Evolutionary conservation across 306 rosid species (phyloP), one percentile per base, ranked within the genome.

Genomic region (Hippophae gyantsensis): DNA sequence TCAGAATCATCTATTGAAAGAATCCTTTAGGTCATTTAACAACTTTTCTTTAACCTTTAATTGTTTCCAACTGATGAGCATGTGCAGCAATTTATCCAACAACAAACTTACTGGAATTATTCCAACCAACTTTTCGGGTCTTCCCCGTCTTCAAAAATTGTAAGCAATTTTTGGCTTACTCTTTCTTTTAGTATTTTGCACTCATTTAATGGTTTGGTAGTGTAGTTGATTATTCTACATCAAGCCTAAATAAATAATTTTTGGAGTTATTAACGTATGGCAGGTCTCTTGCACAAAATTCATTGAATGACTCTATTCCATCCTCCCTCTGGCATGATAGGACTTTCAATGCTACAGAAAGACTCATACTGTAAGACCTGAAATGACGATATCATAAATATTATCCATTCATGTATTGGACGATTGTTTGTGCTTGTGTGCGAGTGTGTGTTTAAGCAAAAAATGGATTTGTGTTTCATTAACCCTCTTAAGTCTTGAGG

Each of bases 131-230:
- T 73, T 78, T 56, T 66, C 73, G 3, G 62, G 69, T 71, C 85
- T 82, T 71, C 89, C 89, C 72, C 32, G 8, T 56, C 95, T 87
- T 47, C 93, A 92, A 72, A 79, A 44, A 72, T 25, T 92, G 98
- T 92, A 71, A 79, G 98, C 69, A 55, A 57, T 43, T 64, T 26
- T 69, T 45, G 48, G 49, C 64, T 62, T 53, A 1, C 9, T 62
- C 6, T 10, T 11, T 60, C 25, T 26, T 56, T 46, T 43, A 59
- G 8, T 10, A 42, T 13, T 48, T 7, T 6, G 18, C 44, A 25
- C 23, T 6, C 26, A 2, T 52, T 23, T 52, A 7, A 43, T 43
- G 27, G 6, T 32, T 32, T 32, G 5, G 5, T 32, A 2, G 38
- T 32, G 5, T 4, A 32, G 38, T 32, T 32, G 38, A 18, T 32